Percentiles rank a stretch among this genome's conserved stretches.
These are phyloP conservation scores for Eucalyptus cloeziana DNA, from an alignment of 345 rosid genomes.

Conservation along the genomic window DNA sequence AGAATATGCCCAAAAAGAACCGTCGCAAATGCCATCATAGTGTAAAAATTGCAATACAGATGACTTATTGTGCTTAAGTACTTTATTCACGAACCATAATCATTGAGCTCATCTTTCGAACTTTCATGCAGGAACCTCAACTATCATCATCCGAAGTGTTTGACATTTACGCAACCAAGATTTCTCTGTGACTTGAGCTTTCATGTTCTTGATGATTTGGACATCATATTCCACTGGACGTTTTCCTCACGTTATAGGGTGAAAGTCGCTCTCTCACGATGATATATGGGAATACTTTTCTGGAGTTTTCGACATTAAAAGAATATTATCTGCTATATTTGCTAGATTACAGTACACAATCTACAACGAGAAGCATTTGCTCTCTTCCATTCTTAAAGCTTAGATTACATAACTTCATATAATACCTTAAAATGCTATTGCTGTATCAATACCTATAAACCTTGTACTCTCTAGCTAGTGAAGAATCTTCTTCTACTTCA, in stretches of 20 bases:
- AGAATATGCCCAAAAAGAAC: background rate
- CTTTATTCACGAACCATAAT: background rate
- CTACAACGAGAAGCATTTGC: background rate
- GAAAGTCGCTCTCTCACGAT: background rate
- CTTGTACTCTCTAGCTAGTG: background rate
- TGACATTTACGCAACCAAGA: conserved; percentile 35
- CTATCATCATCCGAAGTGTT: conserved; percentile 48
- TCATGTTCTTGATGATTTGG: background rate
- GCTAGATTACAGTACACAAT: background rate
- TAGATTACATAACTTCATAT: background rate
- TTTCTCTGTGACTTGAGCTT: conserved; percentile 14
- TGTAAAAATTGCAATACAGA: background rate
- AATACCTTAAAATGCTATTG: background rate
- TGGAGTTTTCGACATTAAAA: background rate
- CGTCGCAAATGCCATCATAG: background rate
- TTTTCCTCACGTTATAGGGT: background rate
- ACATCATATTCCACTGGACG: background rate
- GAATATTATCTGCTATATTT: background rate
- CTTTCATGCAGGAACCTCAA: conserved; percentile 59
- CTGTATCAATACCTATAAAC: background rate
- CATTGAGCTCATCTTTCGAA: background rate
- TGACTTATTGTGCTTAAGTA: background rate
- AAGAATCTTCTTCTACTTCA: background rate
- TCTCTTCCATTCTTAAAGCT: background rate
- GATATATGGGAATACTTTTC: background rate